Evolutionary conservation across 1,139 yeast genomes (phyloP).

Genomic region (Arxiozyma slooffiae): DNA sequence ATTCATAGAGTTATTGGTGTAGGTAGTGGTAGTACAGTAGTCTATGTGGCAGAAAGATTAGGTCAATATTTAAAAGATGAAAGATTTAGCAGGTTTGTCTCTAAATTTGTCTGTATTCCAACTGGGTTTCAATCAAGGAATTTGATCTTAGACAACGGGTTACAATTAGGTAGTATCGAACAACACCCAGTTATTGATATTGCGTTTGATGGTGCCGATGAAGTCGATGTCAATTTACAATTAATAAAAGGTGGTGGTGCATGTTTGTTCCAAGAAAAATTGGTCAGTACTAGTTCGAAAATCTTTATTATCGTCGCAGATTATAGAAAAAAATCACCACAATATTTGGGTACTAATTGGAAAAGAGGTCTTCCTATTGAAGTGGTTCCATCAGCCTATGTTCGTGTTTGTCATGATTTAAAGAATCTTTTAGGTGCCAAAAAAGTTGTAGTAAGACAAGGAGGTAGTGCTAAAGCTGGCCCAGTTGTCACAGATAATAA

Average conservation of each 20-base stretch:
- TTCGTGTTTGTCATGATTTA: constrained; percentile 61
- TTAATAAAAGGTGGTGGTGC: constrained; percentile 99
- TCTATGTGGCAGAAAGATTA: constrained; percentile 88
- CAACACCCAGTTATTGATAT: constrained; percentile 72
- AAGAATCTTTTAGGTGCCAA: constrained; percentile 41
- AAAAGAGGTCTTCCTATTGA: constrained; percentile 90
- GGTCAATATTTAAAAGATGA: constrained; percentile 37
- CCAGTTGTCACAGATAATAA: constrained; percentile 97
- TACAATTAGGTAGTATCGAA: constrained; percentile 71
- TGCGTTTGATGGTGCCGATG: constrained; percentile 98
- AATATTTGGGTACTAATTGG: constrained; percentile 70
- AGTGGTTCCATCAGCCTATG: constrained; percentile 82
- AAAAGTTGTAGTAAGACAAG: constrained; percentile 63
- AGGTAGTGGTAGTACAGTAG: constrained; percentile 95
- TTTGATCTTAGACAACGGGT: constrained; percentile 72
- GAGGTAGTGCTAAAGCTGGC: constrained; percentile 90
- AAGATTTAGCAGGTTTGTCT: constrained; percentile 36
- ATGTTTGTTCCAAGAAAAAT: constrained; percentile 90
- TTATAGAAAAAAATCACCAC: constrained; percentile 65
- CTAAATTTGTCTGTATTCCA: constrained; percentile 68
- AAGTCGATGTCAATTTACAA: constrained; percentile 70
- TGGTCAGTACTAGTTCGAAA: constrained; percentile 74
- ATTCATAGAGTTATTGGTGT: constrained; percentile 74
- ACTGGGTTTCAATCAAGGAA: constrained; percentile 95
- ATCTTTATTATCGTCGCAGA: constrained; percentile 87